Conservation (phyloP, 352 stramenopile genomes). For the Discostella stelligera region DNA sequence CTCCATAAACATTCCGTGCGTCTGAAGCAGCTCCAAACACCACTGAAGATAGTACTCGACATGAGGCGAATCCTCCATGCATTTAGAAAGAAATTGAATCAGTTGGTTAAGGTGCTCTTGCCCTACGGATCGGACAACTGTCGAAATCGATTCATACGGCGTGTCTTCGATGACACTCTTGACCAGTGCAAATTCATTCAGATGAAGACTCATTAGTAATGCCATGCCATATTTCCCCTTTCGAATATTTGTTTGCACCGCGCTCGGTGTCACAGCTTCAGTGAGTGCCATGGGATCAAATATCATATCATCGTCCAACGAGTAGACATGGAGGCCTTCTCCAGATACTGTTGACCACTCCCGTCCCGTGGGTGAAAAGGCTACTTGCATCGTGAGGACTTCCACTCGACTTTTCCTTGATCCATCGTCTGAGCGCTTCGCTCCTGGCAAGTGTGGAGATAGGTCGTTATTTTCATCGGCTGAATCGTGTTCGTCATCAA, state of each 20-base stretch:
- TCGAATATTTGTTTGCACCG: constrained; percentile 87
- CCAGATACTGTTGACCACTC: constrained; percentile 96
- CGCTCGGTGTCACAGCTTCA: constrained; percentile 94
- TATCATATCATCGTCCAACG: constrained; percentile 91
- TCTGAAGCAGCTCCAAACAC: constrained; percentile 91
- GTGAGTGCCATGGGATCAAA: constrained; percentile 99
- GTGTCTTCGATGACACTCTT: constrained; percentile 89
- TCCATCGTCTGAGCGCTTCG: constrained; percentile 76
- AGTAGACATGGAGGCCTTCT: constrained; percentile 97
- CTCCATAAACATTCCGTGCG: constrained; percentile 86
- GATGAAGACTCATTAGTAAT: constrained; percentile 93
- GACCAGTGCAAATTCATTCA: constrained; percentile 95
- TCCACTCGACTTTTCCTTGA: constrained; percentile 87
- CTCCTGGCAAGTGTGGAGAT: constrained; percentile 72
- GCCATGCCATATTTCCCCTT: constrained; percentile 89
- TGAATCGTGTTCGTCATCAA: constrained; percentile 83
- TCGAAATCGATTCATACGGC: constrained; percentile 86
- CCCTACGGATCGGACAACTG: constrained; percentile 89
- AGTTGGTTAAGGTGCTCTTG: constrained; percentile 90
- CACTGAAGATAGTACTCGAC: constrained; percentile 97
- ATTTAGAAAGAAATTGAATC: constrained; percentile 90
- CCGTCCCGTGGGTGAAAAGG: constrained; percentile 95
- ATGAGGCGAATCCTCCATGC: constrained; percentile 90
- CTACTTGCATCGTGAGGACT: constrained; percentile 90
- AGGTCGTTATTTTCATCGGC: constrained; percentile 73